Conservation (phyloP, 1,284 basidiomycete species). For the Moesziomyces globuligerus region DNA sequence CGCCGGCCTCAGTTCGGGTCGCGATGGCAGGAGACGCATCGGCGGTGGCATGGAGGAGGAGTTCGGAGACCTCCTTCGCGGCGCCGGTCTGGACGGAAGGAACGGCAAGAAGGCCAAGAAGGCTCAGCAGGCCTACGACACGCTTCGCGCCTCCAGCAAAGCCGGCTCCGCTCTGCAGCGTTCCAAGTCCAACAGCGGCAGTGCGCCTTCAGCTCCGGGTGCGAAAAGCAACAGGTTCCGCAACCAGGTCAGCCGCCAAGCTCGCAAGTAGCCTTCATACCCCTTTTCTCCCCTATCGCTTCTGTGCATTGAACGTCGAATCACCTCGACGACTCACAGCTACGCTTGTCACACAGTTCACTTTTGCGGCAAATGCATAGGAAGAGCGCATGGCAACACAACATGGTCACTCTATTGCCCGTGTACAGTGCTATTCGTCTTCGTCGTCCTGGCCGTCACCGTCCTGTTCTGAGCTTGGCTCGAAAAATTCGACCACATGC, state of each 20-base stretch:
- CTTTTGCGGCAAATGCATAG: too few relatives aligned
- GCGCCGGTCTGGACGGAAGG: constrained; percentile 40
- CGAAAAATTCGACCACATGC: constrained; percentile 28
- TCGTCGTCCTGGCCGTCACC: constrained; percentile 9
- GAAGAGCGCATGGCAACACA: too few relatives aligned
- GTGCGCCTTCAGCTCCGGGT: neutral
- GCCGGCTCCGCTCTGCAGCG: constrained; percentile 32
- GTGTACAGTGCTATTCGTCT: constrained; percentile 3
- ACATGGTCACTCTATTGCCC: too few relatives aligned
- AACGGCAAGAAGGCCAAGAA: constrained; percentile 52
- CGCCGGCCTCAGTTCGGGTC: constrained; percentile 54
- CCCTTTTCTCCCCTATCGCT: neutral
- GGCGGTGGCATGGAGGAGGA: constrained; percentile 66
- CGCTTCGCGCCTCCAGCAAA: constrained; percentile 31
- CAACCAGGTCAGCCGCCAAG: constrained; percentile 32
- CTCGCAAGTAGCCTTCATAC: constrained; percentile 10
- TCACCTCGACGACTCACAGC: too few relatives aligned
- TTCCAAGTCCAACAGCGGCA: constrained; percentile 9
- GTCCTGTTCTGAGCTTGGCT: constrained; percentile 5
- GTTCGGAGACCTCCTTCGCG: constrained; percentile 63
- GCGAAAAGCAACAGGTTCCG: constrained; percentile 32
- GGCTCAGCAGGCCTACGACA: constrained; percentile 39
- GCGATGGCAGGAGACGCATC: constrained; percentile 51
- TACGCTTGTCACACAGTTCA: too few relatives aligned
- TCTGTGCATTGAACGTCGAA: neutral